Conservation (phyloP, 257 asterid species). For the Nicotiana tomentosiformis region DNA sequence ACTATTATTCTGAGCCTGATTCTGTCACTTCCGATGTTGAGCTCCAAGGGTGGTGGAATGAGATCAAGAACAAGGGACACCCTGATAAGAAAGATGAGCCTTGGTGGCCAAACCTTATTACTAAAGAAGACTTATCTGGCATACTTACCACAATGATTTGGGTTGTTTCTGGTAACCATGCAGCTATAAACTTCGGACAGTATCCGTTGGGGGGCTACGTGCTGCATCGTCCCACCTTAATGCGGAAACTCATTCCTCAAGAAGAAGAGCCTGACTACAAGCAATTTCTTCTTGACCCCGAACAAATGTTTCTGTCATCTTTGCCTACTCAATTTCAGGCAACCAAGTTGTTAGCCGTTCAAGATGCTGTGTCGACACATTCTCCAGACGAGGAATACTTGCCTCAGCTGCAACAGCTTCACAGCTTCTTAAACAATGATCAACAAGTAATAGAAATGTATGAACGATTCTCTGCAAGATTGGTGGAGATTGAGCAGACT, state of each 20-base stretch:
- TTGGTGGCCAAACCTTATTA: conserved; percentile 7
- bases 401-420: neutral
- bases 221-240: conserved; percentile 1
- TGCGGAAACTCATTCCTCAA: conserved; percentile 5
- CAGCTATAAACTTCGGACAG: conserved; percentile 16
- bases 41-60: conserved; percentile 14
- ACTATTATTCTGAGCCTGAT: conserved; percentile 5
- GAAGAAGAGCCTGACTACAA: conserved; percentile 6
- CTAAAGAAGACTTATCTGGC: neutral
- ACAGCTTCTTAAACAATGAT: neutral
- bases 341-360: conserved; percentile 6
- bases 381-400: conserved; percentile 13
- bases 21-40: neutral
- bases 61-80: conserved; percentile 8
- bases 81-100: neutral
- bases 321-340: neutral
- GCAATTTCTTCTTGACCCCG: neutral
- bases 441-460: neutral
- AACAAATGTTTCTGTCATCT: neutral
- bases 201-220: conserved; percentile 4
- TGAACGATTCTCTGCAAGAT: neutral
- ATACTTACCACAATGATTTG: conserved; percentile 14
- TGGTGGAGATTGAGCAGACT: neutral
- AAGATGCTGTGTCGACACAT: neutral
- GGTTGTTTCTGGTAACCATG: conserved; percentile 14